Percentiles rank a stretch among this genome's conserved stretches.
These are phyloP conservation scores for Mortierella sp. DNA, from an alignment of 371 early-diverging fungal genomes.

Conservation along the genomic window DNA sequence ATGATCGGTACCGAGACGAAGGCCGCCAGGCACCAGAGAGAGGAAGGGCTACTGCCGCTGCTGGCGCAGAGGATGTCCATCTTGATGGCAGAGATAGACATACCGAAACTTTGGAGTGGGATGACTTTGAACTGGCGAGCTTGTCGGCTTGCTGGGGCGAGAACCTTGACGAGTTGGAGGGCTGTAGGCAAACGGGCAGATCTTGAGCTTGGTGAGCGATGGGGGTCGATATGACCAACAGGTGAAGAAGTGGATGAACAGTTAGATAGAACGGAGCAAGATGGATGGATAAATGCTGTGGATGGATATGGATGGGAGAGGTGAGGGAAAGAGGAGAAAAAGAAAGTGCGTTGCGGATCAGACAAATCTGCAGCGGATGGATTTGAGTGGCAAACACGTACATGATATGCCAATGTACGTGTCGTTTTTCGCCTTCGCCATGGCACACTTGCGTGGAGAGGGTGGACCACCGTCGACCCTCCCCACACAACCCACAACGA, in stretches of 20 bases:
- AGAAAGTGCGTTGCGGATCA: constrained; percentile 9
- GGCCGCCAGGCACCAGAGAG: constrained; percentile 30
- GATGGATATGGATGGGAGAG: not conserved
- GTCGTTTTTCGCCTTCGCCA: no score
- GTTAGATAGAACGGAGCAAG: no score
- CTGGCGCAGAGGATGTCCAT: constrained; percentile 49
- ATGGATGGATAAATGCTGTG: no score
- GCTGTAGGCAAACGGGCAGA: not conserved
- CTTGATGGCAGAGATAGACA: constrained; percentile 52
- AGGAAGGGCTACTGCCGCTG: constrained; percentile 13
- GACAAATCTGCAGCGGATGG: not conserved
- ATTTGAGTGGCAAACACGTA: no score
- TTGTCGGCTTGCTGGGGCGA: constrained; percentile 2
- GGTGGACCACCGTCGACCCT: no score
- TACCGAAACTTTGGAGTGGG: constrained; percentile 35
- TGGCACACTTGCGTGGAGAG: no score
- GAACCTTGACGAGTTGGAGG: not conserved
- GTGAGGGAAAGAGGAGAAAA: not conserved
- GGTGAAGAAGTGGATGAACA: no score
- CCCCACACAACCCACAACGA: no score
- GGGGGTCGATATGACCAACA: not conserved
- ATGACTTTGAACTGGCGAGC: not conserved
- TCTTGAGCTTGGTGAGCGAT: constrained; percentile 1
- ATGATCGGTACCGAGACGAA: constrained; percentile 14
- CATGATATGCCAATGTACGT: no score